A percentile compares a stretch with the other conserved stretches of the same genome.
Conservation (phyloP, 2,329 filamentous ascomycete genomes). For the Neonectria hederae region DNA sequence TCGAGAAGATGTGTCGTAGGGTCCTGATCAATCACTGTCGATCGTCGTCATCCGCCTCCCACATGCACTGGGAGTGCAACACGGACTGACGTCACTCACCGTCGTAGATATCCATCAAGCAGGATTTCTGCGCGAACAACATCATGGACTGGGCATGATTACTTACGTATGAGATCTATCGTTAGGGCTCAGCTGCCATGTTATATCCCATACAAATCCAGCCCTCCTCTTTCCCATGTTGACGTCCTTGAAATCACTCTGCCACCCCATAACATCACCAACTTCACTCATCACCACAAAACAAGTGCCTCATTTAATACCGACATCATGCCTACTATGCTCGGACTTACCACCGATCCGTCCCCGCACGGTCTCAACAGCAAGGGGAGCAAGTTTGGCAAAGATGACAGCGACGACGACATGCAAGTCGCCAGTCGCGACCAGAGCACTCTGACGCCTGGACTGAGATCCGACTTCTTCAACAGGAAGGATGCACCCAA, state of each 20-base stretch:
- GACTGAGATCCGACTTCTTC: constrained; percentile 41
- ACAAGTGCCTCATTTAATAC: constrained; percentile 3
- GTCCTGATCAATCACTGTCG: constrained; percentile 30
- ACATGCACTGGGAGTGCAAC: constrained; percentile 29
- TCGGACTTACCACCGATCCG: constrained; percentile 40
- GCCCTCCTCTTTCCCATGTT: neutral
- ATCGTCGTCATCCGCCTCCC: constrained; percentile 38
- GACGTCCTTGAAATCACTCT: neutral
- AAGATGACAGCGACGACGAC: constrained; percentile 23
- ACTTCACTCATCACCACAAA: neutral
- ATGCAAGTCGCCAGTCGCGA: constrained; percentile 35
- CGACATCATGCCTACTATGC: constrained; percentile 42
- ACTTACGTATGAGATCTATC: constrained; percentile 19
- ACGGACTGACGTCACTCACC: constrained; percentile 41
- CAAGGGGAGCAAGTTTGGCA: constrained; percentile 29
- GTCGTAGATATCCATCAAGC: constrained; percentile 38
- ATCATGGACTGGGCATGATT: constrained; percentile 33
- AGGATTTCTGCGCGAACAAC: constrained; percentile 38
- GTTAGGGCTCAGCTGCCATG: constrained; percentile 11
- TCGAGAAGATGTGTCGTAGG: neutral
- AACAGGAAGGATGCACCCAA: constrained; percentile 33
- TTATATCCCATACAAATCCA: neutral
- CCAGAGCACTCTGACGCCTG: constrained; percentile 31
- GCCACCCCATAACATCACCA: neutral
- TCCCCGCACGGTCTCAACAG: constrained; percentile 37